Evolutionary conservation across 108 stramenopile species (phyloP).

Genomic region (Licmophora abbreviata): DNA sequence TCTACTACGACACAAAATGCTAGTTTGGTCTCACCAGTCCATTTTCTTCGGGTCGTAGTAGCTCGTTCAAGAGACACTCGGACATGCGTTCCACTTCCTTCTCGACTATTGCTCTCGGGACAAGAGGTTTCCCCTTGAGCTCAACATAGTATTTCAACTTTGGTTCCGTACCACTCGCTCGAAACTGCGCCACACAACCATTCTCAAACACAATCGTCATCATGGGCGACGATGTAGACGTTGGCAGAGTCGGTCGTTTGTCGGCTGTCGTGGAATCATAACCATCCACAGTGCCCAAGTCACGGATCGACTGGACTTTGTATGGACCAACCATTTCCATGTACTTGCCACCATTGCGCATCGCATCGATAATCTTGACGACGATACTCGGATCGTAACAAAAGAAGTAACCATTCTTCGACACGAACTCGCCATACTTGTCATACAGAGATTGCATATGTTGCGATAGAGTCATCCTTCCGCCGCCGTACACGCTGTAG

Average conservation of each 20-base stretch:
- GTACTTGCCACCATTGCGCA: conserved; percentile 71
- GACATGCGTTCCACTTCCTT: conserved; percentile 56
- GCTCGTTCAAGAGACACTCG: conserved; percentile 54
- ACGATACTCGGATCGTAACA: conserved; percentile 67
- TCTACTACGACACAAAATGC: too few relatives aligned
- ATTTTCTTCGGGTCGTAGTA: conserved; percentile 69
- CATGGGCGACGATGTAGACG: conserved; percentile 83
- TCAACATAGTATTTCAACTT: conserved; percentile 99
- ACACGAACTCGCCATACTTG: conserved; percentile 89
- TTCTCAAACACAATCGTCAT: conserved; percentile 89
- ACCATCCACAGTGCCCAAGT: conserved; percentile 77
- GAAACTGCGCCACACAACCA: conserved; percentile 89
- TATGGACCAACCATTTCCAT: conserved; percentile 52
- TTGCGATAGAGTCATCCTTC: conserved; percentile 43
- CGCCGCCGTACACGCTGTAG: conserved; percentile 32
- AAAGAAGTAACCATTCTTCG: conserved; percentile 88
- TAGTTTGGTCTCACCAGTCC: conserved; percentile 17
- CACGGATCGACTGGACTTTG: conserved; percentile 70
- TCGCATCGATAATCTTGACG: conserved; percentile 66
- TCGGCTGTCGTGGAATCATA: conserved; percentile 81
- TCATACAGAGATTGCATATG: conserved; percentile 74
- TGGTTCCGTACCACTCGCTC: conserved; percentile 96
- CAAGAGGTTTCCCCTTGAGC: conserved; percentile 75
- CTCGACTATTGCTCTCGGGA: conserved; percentile 49
- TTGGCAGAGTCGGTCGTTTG: conserved; percentile 73